Base-by-base conservation (phyloP, 23 red algal genomes). In the Cyanidioschyzon merolae region DNA sequence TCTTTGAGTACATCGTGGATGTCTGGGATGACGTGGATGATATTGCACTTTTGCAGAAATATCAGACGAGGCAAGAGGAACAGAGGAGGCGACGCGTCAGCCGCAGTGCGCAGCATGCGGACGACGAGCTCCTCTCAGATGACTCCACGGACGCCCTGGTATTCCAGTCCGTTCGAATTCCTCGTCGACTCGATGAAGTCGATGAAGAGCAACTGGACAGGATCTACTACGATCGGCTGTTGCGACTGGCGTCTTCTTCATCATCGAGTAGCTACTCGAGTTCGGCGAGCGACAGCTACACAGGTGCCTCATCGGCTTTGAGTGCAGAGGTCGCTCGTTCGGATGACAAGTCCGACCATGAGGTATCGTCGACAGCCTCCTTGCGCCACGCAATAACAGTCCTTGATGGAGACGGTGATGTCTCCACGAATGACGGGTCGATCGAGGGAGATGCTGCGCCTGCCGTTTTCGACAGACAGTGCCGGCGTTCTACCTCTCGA, bases 1-100 rank as follows among this genome's bases (percentile, higher is more conserved):
- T 88, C 25, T 90, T 87, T 39, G 92, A 96, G 37, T 85, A 84
- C 54, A 74, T 90, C 54, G 77, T 76, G 15, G 85, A 78, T 17
- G 76, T 75, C 15, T 41, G 80, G 30, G 81, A 63, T 50, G 83
- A 79, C 16, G 30, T 37, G 39, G 59, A 29, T 29, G 77, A 39
- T 16, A n/a, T 32, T 34, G 74, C 63, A 7, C 63, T 71, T 25
- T 35, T 71, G 63, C n/a, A 25, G n/a, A 32, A 0, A 57, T 12
- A 15, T 26, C 38, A 0, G 35, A 1, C 41, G 38, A 17, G 34
- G 2, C 58, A 37, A 39, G 45, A 37, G n/a, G 16, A 38, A 63
- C 24, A 63, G 67, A 24, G 67, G 26, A 21, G 38, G 21, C 12
- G 58, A 34, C 74, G 45, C 27, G 18, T 34, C 18, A 58, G 57